These are phyloP conservation scores for Picea mariana DNA, from an alignment of 83 land plant species.

Conservation along the genomic window DNA sequence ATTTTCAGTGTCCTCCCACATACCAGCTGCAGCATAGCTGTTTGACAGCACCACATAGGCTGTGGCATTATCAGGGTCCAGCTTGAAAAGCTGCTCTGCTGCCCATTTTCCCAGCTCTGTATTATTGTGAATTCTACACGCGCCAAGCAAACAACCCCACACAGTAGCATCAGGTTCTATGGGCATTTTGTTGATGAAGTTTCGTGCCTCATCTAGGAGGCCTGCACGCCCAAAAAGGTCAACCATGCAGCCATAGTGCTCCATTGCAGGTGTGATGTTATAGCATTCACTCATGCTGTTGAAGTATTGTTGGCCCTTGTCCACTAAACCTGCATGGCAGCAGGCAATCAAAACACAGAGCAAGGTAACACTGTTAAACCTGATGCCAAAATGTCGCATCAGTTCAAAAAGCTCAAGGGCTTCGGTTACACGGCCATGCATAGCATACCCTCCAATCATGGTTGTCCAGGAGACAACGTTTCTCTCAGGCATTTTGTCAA, in stretches of 20 bases:
- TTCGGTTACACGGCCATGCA: neutral
- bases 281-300: neutral
- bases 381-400: neutral
- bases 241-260: conserved; percentile 7
- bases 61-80: conserved; percentile 36
- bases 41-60: conserved; percentile 45
- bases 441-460: conserved; percentile 11
- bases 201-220: neutral
- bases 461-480: neutral
- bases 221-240: conserved; percentile 11
- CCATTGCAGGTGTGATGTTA: neutral
- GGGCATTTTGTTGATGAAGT: neutral
- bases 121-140: neutral
- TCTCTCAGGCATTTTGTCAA: neutral
- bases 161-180: neutral
- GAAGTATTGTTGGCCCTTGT: conserved; percentile 1
- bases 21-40: conserved; percentile 23
- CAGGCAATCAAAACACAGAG: conserved; percentile 7
- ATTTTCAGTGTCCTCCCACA: conserved; percentile 17
- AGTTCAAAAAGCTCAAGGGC: neutral
- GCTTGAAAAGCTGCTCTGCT: neutral
- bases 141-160: conserved; percentile 9
- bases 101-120: neutral
- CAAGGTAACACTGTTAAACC: neutral
- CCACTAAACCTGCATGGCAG: conserved; percentile 11